These are phyloP conservation scores for Blastomyces percursus DNA, from an alignment of 2,329 filamentous ascomycete genomes.

Conservation along the genomic window DNA sequence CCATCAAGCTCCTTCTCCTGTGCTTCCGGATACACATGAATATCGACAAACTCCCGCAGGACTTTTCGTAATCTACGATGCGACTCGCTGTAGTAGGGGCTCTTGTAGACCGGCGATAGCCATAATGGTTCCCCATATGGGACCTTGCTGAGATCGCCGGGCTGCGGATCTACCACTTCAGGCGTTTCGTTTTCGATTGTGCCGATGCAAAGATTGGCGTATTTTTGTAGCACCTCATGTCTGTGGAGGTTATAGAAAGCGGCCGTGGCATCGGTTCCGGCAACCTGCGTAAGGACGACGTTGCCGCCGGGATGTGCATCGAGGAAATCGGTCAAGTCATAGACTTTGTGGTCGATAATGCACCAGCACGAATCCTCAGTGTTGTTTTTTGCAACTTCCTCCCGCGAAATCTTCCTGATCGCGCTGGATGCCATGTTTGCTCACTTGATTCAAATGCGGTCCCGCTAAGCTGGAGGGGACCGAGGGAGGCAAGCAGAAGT, in stretches of 20 bases:
- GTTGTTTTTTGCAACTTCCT: constrained; percentile 63
- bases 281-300: constrained; percentile 68
- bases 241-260: constrained; percentile 89
- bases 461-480: not conserved
- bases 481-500: not conserved
- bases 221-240: constrained; percentile 78
- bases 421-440: not conserved
- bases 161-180: constrained; percentile 56
- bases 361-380: constrained; percentile 67
- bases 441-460: not conserved
- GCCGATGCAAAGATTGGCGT: constrained; percentile 63
- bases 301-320: constrained; percentile 77
- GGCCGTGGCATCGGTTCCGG: constrained; percentile 67
- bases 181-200: constrained; percentile 63
- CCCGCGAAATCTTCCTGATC: constrained; percentile 31
- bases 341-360: constrained; percentile 77
- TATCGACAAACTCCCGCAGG: constrained; percentile 49
- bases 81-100: constrained; percentile 51
- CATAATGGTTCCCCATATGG: constrained; percentile 80
- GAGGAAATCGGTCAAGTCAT: constrained; percentile 74
- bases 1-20: constrained; percentile 54
- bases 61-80: constrained; percentile 48
- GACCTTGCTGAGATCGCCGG: constrained; percentile 62
- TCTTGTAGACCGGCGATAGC: constrained; percentile 35
- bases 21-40: constrained; percentile 46